phyloP scores from a whole-genome alignment of 768 basidiomycete species.

The Paxillus involutus region DNA sequence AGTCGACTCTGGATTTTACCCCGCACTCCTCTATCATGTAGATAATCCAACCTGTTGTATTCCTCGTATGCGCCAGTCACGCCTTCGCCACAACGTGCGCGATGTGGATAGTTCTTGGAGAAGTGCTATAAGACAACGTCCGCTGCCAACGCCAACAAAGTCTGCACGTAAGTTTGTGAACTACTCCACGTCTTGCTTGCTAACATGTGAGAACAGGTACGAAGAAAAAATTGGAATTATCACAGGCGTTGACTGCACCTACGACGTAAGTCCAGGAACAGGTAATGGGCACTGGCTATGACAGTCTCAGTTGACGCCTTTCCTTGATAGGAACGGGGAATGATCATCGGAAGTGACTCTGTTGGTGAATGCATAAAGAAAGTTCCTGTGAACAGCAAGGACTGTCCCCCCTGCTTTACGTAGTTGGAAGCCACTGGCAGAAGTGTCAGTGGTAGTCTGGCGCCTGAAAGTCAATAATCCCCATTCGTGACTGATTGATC shows the following conservation, averaged over 20 bases:
- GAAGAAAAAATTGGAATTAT: background rate
- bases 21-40: background rate
- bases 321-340: background rate
- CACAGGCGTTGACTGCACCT: background rate
- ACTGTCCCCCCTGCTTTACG: background rate
- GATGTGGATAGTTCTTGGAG: background rate
- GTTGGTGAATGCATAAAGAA: background rate
- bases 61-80: background rate
- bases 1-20: background rate
- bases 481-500: background rate
- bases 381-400: background rate
- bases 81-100: background rate
- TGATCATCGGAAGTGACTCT: background rate
- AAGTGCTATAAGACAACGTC: background rate
- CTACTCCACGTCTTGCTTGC: no score
- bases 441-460: background rate
- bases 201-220: background rate
- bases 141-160: background rate
- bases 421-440: background rate
- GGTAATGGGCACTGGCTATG: background rate
- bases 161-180: background rate
- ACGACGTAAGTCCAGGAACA: background rate
- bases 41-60: background rate
- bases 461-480: conserved; percentile 2
- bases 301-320: background rate